Base-by-base conservation (phyloP, 2,329 filamentous ascomycete species). In the Tolypocladium nubicola region DNA sequence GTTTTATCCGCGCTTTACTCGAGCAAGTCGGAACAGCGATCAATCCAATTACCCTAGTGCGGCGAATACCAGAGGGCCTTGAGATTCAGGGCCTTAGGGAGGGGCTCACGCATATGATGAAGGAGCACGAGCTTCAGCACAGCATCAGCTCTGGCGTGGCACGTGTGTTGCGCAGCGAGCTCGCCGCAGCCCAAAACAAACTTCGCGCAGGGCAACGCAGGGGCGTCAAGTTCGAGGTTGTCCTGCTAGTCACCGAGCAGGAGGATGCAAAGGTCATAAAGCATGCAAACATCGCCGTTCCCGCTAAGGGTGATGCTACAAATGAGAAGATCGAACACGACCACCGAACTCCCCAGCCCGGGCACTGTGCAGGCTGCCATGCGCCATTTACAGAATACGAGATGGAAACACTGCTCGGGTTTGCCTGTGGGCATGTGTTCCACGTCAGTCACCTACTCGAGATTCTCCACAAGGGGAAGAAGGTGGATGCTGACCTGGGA, bases 11-110 rank as follows among this genome's bases (percentile, higher is more conserved):
- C 14, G 92, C 89, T 0, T 77, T 99, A 4, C 82, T 99, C 0
- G 90, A 96, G 66, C 90, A 97, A 73, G 93, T 96, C 1, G 94
- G 94, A 40, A 97, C 92, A 1, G 85, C 90, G 1, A 94, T 99
- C 66, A 87, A 97, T 66, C 94, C 94, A 0, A 93, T 97, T 61
- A 88, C 87, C 19, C 82, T 99, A 4, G 90, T 99, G 7, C 82
- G 89, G 16, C 84, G 92, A 6, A 99, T 99, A 35, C 94, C 94
- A 0, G 90, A 95, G 67, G 92, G 94, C 0, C 79, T 99, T 0
- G 90, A 97, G 68, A 95, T 99, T 14, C 87, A 94, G 64, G 94
- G 94, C 0, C 77, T 99, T 8, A 81, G 91, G 58, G 90, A 96
- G 61, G 94, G 93, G 0, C 80, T 99, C 4, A 87, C 88, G 50